Evolutionary conservation across 23 red algal genomes (phyloP).

Genomic region (Gracilariopsis chorda): DNA sequence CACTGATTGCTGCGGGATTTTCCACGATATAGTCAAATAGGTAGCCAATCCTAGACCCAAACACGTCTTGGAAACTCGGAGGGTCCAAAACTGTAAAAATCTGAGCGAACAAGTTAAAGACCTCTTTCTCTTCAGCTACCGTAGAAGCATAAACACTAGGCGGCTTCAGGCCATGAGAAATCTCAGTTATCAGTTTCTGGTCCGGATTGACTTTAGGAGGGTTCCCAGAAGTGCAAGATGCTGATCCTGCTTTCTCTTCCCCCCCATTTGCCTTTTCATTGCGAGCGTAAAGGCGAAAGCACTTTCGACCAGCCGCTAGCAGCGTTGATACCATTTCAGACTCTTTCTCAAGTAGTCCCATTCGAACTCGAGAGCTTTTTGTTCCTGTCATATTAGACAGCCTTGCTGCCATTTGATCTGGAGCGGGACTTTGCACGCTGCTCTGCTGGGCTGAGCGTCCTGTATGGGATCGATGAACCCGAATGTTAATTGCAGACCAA

Average conservation of each 20-base stretch:
- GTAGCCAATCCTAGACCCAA: slow-evolving; percentile 72
- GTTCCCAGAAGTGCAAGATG: not conserved
- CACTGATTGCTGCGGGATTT: slow-evolving; percentile 74
- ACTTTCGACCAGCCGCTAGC: slow-evolving; percentile 54
- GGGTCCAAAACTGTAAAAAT: slow-evolving; percentile 89
- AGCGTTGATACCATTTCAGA: slow-evolving; percentile 70
- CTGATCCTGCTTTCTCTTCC: not conserved
- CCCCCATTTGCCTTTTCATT: slow-evolving; percentile 39
- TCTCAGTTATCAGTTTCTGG: not conserved
- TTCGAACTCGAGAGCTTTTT: not conserved
- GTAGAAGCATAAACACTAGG: not conserved
- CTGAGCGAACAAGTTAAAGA: slow-evolving; percentile 91
- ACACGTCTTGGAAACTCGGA: slow-evolving; percentile 91
- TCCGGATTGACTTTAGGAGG: not conserved
- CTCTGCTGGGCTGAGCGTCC: not conserved
- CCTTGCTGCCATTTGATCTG: not conserved
- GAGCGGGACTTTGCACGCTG: not conserved
- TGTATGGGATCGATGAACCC: not conserved
- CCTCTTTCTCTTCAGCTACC: slow-evolving; percentile 77
- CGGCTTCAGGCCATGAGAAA: not conserved
- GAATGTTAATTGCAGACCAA: slow-evolving; percentile 73
- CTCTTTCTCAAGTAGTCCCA: slow-evolving; percentile 78
- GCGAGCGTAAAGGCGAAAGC: slow-evolving; percentile 73
- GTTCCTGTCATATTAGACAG: not conserved
- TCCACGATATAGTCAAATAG: slow-evolving; percentile 83